Evolutionary conservation across 331 rosid species (phyloP), one percentile per base, ranked within the genome.

Genomic region (Pyracantha coccinea): DNA sequence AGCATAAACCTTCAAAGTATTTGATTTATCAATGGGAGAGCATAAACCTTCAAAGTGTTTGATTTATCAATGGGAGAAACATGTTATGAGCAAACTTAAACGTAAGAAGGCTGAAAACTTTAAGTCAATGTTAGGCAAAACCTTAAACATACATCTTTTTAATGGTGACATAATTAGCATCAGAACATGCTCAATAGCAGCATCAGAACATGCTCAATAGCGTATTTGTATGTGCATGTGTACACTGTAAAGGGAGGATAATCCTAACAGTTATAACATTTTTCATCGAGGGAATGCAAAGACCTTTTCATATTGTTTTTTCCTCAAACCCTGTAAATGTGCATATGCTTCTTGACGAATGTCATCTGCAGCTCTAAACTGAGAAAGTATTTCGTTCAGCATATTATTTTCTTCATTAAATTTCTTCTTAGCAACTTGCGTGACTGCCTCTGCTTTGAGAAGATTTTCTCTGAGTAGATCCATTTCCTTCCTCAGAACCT

Each of bases 331-430:
- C 74, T 82, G 90, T 66, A 86, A 78, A 82, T 90, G 79, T 13
- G 80, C 83, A 50, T 84, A 88, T 64, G 97, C 89, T 71, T 88
- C 92, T 85, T 90, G 97, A 60, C 97, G 97, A 80, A 75, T 73
- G 69, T 75, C 85, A 86, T 90, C 89, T 44, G 96, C 94, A 78
- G 83, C 87, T 83, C 66, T 86, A 74, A 81, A 88, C 76, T 62
- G 86, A 73, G 82, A 74, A 59, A 50, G 60, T 76, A 88, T 52
- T 64, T 83, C 86, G 32, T 78, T 83, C 83, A 87, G 44, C 78
- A 80, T 59, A 11, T 66, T 59, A 38, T 50, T 60, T 80, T 92
- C 91, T 27, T 68, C 89, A 47, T 79, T 84, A 60, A 41, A 82
- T 75, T 69, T 86, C 87, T 78, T 88, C 81, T 59, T 88, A 59